These are phyloP conservation scores for Coemansia sp. DNA, from an alignment of 192 early-diverging fungal species.

Conservation along the genomic window DNA sequence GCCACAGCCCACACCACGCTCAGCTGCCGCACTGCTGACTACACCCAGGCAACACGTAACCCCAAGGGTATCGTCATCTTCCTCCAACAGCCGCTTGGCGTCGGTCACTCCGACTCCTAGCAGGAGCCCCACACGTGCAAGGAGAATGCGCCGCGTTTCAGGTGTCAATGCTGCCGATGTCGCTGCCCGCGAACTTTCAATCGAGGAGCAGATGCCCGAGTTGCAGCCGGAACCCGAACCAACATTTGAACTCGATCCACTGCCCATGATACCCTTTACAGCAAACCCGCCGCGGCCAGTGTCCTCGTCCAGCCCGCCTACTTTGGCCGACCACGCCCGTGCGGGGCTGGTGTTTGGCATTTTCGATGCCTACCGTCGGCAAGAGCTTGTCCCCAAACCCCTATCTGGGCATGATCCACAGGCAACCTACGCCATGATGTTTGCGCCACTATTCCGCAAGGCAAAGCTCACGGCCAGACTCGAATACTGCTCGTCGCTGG, in stretches of 20 bases:
- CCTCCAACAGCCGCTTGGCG: background rate
- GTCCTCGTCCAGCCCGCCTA: background rate
- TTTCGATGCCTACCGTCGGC: constrained; percentile 32
- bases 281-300: background rate
- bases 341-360: constrained; percentile 42
- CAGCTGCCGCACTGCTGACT: background rate
- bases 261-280: constrained; percentile 22
- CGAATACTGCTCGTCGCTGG: constrained; percentile 45
- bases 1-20: background rate
- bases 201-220: constrained; percentile 7
- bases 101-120: background rate
- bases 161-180: background rate
- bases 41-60: background rate
- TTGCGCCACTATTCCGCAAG: constrained; percentile 44
- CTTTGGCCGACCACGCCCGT: constrained; percentile 36
- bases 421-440: constrained; percentile 15
- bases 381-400: constrained; percentile 16
- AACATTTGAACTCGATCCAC: constrained; percentile 29
- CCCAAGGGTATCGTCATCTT: background rate
- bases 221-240: background rate
- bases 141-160: background rate
- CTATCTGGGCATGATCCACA: constrained; percentile 5
- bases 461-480: constrained; percentile 44
- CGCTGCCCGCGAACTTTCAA: background rate
- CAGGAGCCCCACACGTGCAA: background rate